Percentiles rank a stretch among this genome's conserved stretches.
Conservation (phyloP, 495 filamentous ascomycete genomes). For the Hypomontagnella monticulosa region DNA sequence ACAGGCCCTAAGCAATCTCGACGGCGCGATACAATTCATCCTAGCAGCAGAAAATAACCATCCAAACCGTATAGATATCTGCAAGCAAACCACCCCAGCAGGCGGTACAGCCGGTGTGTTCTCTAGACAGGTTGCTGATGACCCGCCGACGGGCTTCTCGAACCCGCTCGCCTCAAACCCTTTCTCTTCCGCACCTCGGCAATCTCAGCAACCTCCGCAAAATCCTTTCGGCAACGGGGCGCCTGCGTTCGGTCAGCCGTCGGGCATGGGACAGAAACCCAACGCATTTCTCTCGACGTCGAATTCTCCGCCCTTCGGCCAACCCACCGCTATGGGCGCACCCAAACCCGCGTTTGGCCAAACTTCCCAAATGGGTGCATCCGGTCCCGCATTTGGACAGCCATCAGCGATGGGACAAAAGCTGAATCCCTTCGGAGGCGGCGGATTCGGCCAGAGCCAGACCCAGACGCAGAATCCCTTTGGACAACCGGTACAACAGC, state of each 20-base stretch:
- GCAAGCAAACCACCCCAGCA: constrained; percentile 54
- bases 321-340: constrained; percentile 49
- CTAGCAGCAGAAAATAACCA: constrained; percentile 74
- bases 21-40: constrained; percentile 78
- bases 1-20: constrained; percentile 68
- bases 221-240: constrained; percentile 38
- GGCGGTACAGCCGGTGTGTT: constrained; percentile 46
- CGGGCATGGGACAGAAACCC: constrained; percentile 50
- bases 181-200: constrained; percentile 48
- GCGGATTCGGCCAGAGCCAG: constrained; percentile 28
- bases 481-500: constrained; percentile 37
- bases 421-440: constrained; percentile 50
- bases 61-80: constrained; percentile 82
- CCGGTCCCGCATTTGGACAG: constrained; percentile 47
- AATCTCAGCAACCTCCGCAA: constrained; percentile 21
- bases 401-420: constrained; percentile 50
- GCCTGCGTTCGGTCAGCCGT: constrained; percentile 57
- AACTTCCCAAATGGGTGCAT: constrained; percentile 50
- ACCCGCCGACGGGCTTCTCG: constrained; percentile 28
- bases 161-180: constrained; percentile 45
- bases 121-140: constrained; percentile 18
- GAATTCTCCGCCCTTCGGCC: constrained; percentile 53
- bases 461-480: constrained; percentile 16
- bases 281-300: constrained; percentile 52
- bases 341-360: constrained; percentile 53